Base-by-base conservation (phyloP, 179 eudicot species). In the Beta macrorhiza region DNA sequence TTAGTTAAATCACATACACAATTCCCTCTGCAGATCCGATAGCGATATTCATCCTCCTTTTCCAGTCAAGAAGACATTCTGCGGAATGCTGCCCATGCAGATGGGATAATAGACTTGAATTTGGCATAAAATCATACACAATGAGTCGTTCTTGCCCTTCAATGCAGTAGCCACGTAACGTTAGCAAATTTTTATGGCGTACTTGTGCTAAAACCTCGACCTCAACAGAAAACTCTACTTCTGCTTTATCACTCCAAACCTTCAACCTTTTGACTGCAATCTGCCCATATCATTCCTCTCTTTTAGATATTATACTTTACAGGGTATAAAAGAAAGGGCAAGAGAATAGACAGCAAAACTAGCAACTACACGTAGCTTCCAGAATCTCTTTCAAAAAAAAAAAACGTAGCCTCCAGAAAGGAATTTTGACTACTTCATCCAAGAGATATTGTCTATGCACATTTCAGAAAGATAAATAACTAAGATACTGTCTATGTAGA, bases 71-170 rank as follows among this genome's bases (percentile, higher is more conserved):
- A 82, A 88, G 96, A 86, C 91, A 87, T 85, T 94, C 98, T 29
- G 97, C 59, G 6, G 99, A 92, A 83, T 89, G 92, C 61, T 90
- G 98, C 64, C 98, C 98, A 42, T 90, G 97, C 87, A 95, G 93
- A 86, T 95, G 99, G 67, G 99, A 95, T 19, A 84, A 89, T 70
- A 95, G 87, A 87, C 97, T 95, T 82, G 92, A 83, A 86, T 95
- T 93, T 44, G 93, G 90, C 97, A 94, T 94, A 88, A 89, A 95
- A 62, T 95, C 97, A 57, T 90, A 95, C 63, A 95, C 94, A 72
- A 95, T 93, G 1, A 95, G 95, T 59, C 97, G 98, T 76, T 95
- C 99, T 86, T 93, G 98, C 73, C 97, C 99, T 86, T 95, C 99
- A 63, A 88, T 89, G 78, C 98, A 95, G 85, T 91, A 95, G 67